phyloP scores from a whole-genome alignment of 2,329 filamentous ascomycete genomes.

The Cadophora sp. region DNA sequence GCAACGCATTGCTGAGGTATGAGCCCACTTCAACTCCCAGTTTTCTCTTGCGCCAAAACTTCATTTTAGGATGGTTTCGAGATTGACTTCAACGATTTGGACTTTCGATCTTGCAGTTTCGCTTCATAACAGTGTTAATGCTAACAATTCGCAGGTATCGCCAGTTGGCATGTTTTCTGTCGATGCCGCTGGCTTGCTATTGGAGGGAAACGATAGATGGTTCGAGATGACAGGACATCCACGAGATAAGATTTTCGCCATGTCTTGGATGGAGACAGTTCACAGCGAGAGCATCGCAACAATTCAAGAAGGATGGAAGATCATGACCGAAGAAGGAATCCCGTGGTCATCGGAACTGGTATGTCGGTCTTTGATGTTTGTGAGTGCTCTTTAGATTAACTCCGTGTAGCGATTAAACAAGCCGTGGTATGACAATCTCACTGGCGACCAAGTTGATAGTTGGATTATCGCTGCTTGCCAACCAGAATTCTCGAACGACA shows the following conservation, averaged over 20 bases:
- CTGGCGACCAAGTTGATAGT: slow-evolving; percentile 67
- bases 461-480: slow-evolving; percentile 76
- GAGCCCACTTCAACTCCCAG: slow-evolving; percentile 42
- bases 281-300: slow-evolving; percentile 65
- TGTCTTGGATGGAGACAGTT: slow-evolving; percentile 75
- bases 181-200: slow-evolving; percentile 71
- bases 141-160: slow-evolving; percentile 10
- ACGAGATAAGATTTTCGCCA: slow-evolving; percentile 61
- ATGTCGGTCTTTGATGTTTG: neutral
- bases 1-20: slow-evolving; percentile 78
- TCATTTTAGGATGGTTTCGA: neutral
- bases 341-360: slow-evolving; percentile 71
- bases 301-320: slow-evolving; percentile 66
- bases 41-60: neutral
- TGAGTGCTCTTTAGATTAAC: neutral
- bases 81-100: neutral
- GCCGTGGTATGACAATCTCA: slow-evolving; percentile 60
- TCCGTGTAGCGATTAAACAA: slow-evolving; percentile 61
- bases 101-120: neutral
- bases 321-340: slow-evolving; percentile 64
- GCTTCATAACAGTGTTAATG: neutral
- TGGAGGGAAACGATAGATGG: slow-evolving; percentile 82
- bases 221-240: slow-evolving; percentile 73
- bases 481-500: slow-evolving; percentile 71
- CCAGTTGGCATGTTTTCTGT: slow-evolving; percentile 70